Evolutionary conservation across 225 moss, liverwort and hornwort species (phyloP).

Genomic region (Bryoerythrophyllum caledonicum): DNA sequence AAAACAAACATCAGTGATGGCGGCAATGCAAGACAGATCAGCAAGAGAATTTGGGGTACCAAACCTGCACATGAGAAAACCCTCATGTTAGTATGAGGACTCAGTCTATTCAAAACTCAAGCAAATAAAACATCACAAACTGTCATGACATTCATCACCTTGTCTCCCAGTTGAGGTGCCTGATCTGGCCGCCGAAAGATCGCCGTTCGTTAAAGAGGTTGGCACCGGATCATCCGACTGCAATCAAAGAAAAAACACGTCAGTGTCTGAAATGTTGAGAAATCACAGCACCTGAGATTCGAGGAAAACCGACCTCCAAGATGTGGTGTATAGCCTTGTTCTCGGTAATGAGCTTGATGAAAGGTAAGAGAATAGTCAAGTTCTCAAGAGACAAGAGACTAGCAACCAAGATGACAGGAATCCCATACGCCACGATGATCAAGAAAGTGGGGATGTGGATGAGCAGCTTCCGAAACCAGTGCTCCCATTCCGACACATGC

Average conservation of each 20-base stretch:
- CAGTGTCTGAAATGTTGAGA: neutral
- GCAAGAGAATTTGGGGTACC: constrained; percentile 52
- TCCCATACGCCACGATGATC: constrained; percentile 48
- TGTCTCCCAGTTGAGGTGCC: constrained; percentile 49
- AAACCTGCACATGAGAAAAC: constrained; percentile 32
- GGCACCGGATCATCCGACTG: constrained; percentile 35
- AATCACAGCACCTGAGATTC: neutral
- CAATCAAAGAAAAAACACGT: neutral
- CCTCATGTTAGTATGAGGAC: neutral
- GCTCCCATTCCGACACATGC: constrained; percentile 39
- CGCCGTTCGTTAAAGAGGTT: neutral
- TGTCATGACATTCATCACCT: constrained; percentile 21
- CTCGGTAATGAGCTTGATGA: constrained; percentile 35
- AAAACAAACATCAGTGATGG: constrained; percentile 45
- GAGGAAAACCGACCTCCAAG: constrained; percentile 34
- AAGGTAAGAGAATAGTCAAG: constrained; percentile 50
- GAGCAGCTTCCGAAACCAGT: constrained; percentile 43
- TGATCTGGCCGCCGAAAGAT: constrained; percentile 25
- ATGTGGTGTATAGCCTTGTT: constrained; percentile 41
- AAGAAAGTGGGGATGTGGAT: constrained; percentile 48
- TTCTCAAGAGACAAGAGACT: constrained; percentile 53
- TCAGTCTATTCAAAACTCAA: neutral
- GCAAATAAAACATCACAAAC: neutral
- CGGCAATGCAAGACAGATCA: constrained; percentile 52
- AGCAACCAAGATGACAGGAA: constrained; percentile 57